A percentile compares a stretch with the other conserved stretches of the same genome.
phyloP scores from a whole-genome alignment of 164 flowering plant genomes.

The Magnolia kwangsiensis region DNA sequence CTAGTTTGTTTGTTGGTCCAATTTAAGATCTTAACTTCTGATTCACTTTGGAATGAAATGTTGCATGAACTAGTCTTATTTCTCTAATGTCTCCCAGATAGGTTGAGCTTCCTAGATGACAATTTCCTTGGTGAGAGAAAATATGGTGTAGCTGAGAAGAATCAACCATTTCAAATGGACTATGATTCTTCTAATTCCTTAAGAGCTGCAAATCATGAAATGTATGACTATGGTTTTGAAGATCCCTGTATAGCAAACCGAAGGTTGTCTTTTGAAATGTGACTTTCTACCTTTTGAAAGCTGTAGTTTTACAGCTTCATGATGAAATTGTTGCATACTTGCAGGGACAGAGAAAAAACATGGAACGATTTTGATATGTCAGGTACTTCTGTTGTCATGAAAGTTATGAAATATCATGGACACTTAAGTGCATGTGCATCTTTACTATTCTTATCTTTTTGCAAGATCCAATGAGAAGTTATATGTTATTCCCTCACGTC shows the following conservation, averaged over 20 bases:
- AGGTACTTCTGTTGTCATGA: conserved; percentile 25
- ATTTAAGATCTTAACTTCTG: not conserved
- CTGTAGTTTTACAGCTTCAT: conserved; percentile 1
- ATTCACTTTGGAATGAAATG: not conserved
- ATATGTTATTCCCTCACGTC: not conserved
- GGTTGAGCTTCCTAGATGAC: conserved; percentile 25
- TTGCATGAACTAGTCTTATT: conserved; percentile 5
- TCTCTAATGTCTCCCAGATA: conserved; percentile 18
- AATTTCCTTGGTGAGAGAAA: conserved; percentile 25
- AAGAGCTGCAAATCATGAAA: conserved; percentile 15
- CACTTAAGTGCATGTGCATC: not conserved
- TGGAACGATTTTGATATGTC: conserved; percentile 15
- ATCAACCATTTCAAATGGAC: conserved; percentile 22
- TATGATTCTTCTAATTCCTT: conserved; percentile 18
- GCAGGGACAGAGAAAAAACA: conserved; percentile 24
- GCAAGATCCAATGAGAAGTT: no score
- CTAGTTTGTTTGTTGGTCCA: not conserved
- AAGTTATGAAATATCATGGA: not conserved
- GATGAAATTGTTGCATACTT: conserved; percentile 11
- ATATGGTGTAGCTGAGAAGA: conserved; percentile 23
- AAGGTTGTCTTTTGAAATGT: conserved; percentile 29
- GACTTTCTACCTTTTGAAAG: conserved; percentile 6
- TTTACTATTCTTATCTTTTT: not conserved
- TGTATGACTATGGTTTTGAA: conserved; percentile 25
- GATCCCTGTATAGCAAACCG: conserved; percentile 15